A percentile compares a stretch with the other conserved stretches of the same genome.
Evolutionary conservation across 257 asterid genomes (phyloP).

Genomic region (Anisodus tanguticus): DNA sequence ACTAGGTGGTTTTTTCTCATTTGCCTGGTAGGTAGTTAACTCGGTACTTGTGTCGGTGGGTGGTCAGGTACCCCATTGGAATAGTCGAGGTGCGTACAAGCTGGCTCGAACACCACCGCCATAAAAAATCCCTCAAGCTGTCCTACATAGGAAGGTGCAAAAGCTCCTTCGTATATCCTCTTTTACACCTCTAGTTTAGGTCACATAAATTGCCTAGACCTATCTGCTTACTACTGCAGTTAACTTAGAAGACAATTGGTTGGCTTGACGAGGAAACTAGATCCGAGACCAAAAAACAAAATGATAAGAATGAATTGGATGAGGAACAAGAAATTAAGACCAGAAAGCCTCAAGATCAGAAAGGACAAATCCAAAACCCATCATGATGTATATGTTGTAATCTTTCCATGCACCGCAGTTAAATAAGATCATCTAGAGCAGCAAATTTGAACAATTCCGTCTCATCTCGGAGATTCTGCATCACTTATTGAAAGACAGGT

Average conservation of each 20-base stretch:
- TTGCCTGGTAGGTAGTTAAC: neutral
- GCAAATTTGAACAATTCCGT: neutral
- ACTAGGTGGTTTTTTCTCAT: neutral
- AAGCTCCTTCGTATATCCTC: neutral
- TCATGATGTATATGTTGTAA: slow-evolving; percentile 6
- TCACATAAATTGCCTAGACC: neutral
- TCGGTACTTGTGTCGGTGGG: neutral
- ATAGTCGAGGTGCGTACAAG: neutral
- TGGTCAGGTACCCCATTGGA: neutral
- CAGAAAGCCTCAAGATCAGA: slow-evolving; percentile 2
- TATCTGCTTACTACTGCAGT: neutral
- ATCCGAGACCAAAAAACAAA: neutral
- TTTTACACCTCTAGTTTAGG: slow-evolving; percentile 17
- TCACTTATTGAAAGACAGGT: neutral
- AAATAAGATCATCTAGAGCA: slow-evolving; percentile 13
- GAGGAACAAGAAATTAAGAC: neutral
- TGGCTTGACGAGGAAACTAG: slow-evolving; percentile 5
- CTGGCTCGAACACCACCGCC: neutral
- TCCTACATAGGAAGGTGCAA: neutral
- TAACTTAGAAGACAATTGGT: slow-evolving; percentile 3
- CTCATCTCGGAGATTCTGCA: neutral
- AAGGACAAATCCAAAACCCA: slow-evolving; percentile 4
- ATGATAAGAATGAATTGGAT: neutral
- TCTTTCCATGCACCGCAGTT: neutral
- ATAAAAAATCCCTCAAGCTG: neutral